Percentiles rank a stretch among this genome's conserved stretches.
Evolutionary conservation across 2,329 filamentous ascomycete species (phyloP).

Genomic region (Nemania diffusa): DNA sequence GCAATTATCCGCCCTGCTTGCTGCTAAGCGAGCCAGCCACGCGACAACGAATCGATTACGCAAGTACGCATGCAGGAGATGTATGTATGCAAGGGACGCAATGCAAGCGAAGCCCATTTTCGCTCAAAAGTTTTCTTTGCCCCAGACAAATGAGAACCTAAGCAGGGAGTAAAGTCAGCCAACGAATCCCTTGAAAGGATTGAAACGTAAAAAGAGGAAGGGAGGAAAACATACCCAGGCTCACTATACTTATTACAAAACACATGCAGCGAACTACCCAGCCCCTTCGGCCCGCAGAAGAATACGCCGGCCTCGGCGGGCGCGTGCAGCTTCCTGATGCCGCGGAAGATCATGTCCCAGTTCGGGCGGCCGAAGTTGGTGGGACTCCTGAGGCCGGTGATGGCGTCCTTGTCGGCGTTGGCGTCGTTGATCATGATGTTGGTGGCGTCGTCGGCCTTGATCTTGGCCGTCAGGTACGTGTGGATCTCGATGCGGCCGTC

Average conservation of each 20-base stretch:
- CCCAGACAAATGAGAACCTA: slow-evolving; percentile 45
- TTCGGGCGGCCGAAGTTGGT: slow-evolving; percentile 89
- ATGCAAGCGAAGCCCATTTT: not conserved
- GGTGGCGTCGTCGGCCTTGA: slow-evolving; percentile 85
- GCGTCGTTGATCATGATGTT: slow-evolving; percentile 95
- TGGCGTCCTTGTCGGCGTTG: slow-evolving; percentile 84
- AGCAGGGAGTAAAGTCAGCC: slow-evolving; percentile 33
- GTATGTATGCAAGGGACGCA: not conserved
- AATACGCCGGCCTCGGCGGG: slow-evolving; percentile 81
- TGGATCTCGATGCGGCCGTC: slow-evolving; percentile 89
- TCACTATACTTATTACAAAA: slow-evolving; percentile 92
- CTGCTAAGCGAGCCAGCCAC: not conserved
- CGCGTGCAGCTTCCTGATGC: slow-evolving; percentile 80
- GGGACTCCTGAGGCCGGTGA: slow-evolving; percentile 82
- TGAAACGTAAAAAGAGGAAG: not conserved
- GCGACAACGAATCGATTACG: not conserved
- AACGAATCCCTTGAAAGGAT: no score
- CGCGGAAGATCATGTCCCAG: slow-evolving; percentile 90
- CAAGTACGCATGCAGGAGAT: not conserved
- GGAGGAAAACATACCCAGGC: slow-evolving; percentile 69
- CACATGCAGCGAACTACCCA: slow-evolving; percentile 80
- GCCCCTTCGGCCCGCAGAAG: slow-evolving; percentile 85
- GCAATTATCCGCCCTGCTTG: not conserved
- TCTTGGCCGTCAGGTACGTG: slow-evolving; percentile 87
- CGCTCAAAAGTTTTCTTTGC: slow-evolving; percentile 46